A percentile compares a stretch with the other conserved stretches of the same genome.
Conservation (phyloP, 139 green algal genomes). For the Chlorella vulgaris region DNA sequence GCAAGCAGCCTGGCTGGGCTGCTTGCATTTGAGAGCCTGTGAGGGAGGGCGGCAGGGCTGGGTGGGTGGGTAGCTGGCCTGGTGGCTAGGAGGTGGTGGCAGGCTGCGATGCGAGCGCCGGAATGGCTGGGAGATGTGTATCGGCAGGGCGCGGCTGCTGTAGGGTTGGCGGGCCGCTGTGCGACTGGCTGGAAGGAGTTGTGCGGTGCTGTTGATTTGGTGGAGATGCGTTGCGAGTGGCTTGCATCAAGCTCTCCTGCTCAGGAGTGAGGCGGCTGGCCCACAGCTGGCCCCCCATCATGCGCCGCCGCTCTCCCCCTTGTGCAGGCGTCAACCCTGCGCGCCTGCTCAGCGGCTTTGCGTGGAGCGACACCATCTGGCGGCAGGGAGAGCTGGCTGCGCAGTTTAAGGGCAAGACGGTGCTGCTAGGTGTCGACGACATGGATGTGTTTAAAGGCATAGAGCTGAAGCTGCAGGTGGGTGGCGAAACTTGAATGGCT, state of each 20-base stretch:
- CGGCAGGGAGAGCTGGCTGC: conserved; percentile 85
- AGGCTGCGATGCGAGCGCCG: background rate
- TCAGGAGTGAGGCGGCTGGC: background rate
- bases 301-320: background rate
- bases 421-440: conserved; percentile 95
- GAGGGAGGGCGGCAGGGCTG: too few species aligned
- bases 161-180: too few species aligned
- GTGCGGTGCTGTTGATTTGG: too few species aligned
- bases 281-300: background rate
- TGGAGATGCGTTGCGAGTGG: too few species aligned
- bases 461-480: conserved; percentile 74
- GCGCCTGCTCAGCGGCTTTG: conserved; percentile 81
- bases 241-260: too few species aligned
- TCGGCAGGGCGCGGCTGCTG: background rate
- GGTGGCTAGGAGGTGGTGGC: background rate
- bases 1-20: too few species aligned
- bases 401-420: conserved; percentile 65
- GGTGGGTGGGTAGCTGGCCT: background rate
- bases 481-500: too few species aligned
- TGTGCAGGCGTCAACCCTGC: conserved; percentile 81
- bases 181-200: too few species aligned
- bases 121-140: background rate
- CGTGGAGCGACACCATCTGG: conserved; percentile 91
- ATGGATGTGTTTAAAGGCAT: conserved; percentile 98
- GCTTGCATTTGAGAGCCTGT: too few species aligned